Conservation (phyloP, 192 early-diverging fungal genomes). For the Coemansia sp. region DNA sequence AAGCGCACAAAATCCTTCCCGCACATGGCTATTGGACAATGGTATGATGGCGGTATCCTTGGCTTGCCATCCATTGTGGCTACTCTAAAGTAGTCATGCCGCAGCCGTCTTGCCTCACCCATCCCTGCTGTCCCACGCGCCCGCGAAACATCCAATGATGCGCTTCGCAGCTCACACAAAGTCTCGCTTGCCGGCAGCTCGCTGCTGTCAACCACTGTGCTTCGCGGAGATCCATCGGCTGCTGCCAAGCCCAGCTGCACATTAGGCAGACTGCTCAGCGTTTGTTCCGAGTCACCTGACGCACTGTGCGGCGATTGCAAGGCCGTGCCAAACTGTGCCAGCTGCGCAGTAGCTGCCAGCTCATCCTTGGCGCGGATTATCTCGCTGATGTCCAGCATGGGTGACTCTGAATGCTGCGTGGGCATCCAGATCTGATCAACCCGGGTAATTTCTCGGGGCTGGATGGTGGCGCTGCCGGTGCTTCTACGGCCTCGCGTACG, state of each 20-base stretch:
- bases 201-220: not conserved
- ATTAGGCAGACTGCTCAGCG: slow-evolving; percentile 1
- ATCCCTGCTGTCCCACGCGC: not conserved
- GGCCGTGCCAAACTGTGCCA: not conserved
- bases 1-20: slow-evolving; percentile 17
- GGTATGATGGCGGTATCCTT: slow-evolving; percentile 15
- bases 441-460: slow-evolving; percentile 20
- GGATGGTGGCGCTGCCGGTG: not conserved
- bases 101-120: slow-evolving; percentile 19
- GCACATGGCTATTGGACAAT: slow-evolving; percentile 35
- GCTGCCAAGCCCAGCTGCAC: not conserved
- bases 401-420: slow-evolving; percentile 10
- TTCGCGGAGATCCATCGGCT: not conserved
- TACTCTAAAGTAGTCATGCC: slow-evolving; percentile 41
- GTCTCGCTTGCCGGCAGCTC: too few relatives aligned
- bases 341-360: not conserved
- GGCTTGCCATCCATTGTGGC: slow-evolving; percentile 39
- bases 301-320: slow-evolving; percentile 9
- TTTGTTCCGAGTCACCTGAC: slow-evolving; percentile 11
- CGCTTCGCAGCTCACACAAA: slow-evolving; percentile 1
- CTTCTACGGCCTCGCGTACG: not conserved
- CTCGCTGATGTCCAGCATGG: slow-evolving; percentile 29
- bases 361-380: slow-evolving; percentile 38
- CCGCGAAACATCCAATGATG: not conserved
- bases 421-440: slow-evolving; percentile 20